These are phyloP conservation scores for Cenchrus fungigraminus DNA, from an alignment of 176 grass and related monocot species.

Conservation along the genomic window DNA sequence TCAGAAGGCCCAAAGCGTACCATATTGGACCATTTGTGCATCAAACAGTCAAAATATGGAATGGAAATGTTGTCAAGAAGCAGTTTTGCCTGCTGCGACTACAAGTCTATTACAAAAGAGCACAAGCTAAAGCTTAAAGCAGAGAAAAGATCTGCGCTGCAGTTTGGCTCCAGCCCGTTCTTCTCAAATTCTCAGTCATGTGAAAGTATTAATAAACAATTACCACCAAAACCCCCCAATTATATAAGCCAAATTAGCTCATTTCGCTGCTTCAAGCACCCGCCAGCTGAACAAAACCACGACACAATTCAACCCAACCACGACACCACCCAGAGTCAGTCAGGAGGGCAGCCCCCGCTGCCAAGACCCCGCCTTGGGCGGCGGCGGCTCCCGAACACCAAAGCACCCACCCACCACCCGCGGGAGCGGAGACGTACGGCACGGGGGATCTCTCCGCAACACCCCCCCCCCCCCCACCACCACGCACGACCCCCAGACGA, in stretches of 20 bases:
- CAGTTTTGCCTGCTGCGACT: background rate
- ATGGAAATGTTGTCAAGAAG: background rate
- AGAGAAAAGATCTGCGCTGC: background rate
- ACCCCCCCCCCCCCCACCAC: background rate
- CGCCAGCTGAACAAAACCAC: background rate
- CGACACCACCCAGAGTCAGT: background rate
- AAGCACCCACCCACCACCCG: background rate
- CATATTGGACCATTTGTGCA: background rate
- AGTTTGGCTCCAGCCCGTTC: background rate
- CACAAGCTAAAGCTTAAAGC: background rate
- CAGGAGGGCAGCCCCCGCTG: background rate
- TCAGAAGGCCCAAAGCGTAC: background rate
- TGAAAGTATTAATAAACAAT: background rate
- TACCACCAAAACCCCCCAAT: background rate
- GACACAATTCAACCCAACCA: background rate
- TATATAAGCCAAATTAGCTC: background rate
- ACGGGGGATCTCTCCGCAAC: background rate
- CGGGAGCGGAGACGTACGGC: background rate
- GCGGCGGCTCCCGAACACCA: background rate
- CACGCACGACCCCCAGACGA: background rate
- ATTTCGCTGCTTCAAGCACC: background rate
- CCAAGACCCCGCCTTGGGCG: background rate
- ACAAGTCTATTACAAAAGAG: background rate
- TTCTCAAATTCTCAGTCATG: background rate
- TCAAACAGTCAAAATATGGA: background rate